Base-by-base conservation (phyloP, 148 eudicot genomes). In the Cornus controversa region DNA sequence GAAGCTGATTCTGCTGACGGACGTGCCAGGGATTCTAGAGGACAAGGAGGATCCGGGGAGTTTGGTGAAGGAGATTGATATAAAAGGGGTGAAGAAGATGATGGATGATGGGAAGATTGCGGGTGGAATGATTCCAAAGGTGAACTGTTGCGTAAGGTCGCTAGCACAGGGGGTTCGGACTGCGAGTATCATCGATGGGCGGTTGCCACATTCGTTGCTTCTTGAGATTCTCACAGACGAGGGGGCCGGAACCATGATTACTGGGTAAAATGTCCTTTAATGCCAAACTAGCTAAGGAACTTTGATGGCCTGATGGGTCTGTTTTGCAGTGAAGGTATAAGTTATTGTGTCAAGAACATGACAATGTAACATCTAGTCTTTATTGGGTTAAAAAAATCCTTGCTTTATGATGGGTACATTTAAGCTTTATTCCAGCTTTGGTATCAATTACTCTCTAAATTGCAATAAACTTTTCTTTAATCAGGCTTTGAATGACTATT, bases 41-140 rank as follows among this genome's bases (percentile, higher is more conserved):
- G 84, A 91, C 58, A 85, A 84, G 73, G 80, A 91, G 18, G 87
- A 91, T 66, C 84, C 88, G 0, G 67, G 78, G 60, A 93, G 89
- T 82, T 82, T 93, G 87, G 92, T 91, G 65, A 93, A 82, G 87
- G 86, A 91, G 74, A 86, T 93, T 70, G 92, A 93, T 79, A 89
- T 91, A 64, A 84, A 86, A 74, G 98, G 95, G 74, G 87, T 90
- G 28, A 90, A 89, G 86, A 86, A 73, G 82, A 90, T 93, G 96
- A 74, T 86, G 73, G 89, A 79, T 0, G 93, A 90, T 2, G 98
- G 97, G 71, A 88, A 85, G 80, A 88, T 93, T 40, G 95, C 89
- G 0, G 97, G 95, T 15, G 97, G 97, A 62, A 93, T 93, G 97
- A 93, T 93, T 34, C 97, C 97, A 0, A 93, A 93, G 79, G 95